Conservation (phyloP, 768 basidiomycete species). For the Royoungia palumana region DNA sequence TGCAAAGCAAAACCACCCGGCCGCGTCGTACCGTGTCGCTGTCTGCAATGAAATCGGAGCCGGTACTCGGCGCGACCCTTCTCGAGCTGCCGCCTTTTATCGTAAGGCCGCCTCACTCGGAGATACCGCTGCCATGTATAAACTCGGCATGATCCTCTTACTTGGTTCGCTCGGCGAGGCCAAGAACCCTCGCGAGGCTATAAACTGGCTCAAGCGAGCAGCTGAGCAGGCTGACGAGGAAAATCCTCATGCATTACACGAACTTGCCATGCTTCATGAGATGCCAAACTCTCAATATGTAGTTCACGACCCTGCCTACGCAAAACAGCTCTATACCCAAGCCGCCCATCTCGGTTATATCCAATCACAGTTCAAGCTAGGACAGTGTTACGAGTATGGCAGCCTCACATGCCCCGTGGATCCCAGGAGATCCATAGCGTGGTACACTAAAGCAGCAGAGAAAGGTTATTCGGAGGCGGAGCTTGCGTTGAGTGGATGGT, state of each 20-base stretch:
- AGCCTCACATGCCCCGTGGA: slow-evolving; percentile 85
- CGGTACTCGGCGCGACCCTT: slow-evolving; percentile 84
- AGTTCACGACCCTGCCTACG: slow-evolving; percentile 75
- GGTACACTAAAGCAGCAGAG: slow-evolving; percentile 98
- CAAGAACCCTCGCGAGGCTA: slow-evolving; percentile 85
- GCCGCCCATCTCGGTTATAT: slow-evolving; percentile 93
- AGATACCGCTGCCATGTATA: slow-evolving; percentile 99
- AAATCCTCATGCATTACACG: slow-evolving; percentile 95
- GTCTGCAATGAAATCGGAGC: slow-evolving; percentile 99
- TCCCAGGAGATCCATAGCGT: slow-evolving; percentile 90
- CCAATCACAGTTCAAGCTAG: slow-evolving; percentile 92
- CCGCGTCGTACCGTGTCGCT: slow-evolving; percentile 93
- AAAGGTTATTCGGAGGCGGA: slow-evolving; percentile 95
- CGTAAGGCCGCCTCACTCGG: slow-evolving; percentile 94
- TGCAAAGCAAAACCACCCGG: slow-evolving; percentile 93
- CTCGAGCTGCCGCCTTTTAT: slow-evolving; percentile 92
- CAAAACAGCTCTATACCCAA: slow-evolving; percentile 83
- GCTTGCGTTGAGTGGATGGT: slow-evolving; percentile 96
- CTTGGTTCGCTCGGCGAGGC: slow-evolving; percentile 80
- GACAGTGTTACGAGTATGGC: slow-evolving; percentile 94
- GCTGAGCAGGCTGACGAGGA: slow-evolving; percentile 98
- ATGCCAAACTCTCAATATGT: slow-evolving; percentile 63
- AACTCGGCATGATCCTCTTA: slow-evolving; percentile 96
- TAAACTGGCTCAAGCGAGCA: slow-evolving; percentile 91
- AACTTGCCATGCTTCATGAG: slow-evolving; percentile 87